Evolutionary conservation across 768 basidiomycete species (phyloP).

Genomic region (Inosperma sp.): DNA sequence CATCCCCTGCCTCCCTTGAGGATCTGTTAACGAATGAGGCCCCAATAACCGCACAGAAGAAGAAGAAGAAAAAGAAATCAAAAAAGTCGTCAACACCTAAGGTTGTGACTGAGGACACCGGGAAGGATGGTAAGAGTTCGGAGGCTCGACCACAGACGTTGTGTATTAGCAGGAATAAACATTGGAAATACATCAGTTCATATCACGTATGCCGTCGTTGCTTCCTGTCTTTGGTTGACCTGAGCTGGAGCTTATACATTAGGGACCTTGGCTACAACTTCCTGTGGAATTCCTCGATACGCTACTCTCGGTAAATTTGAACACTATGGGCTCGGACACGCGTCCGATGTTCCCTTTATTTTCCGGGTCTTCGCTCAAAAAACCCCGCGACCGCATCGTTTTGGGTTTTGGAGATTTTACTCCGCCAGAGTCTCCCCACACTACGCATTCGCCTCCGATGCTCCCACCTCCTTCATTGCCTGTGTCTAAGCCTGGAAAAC

Average conservation of each 20-base stretch:
- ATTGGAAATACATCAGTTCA: conserved; percentile 91
- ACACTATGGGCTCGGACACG: conserved; percentile 57
- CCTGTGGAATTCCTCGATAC: conserved; percentile 84
- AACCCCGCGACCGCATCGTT: conserved; percentile 45
- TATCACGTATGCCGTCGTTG: conserved; percentile 62
- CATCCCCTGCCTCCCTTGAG: conserved; percentile 27
- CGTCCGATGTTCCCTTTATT: conserved; percentile 28
- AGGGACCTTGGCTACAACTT: conserved; percentile 92
- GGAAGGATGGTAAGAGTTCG: background rate
- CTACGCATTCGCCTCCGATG: conserved; percentile 25
- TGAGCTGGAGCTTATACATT: conserved; percentile 20
- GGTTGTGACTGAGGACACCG: conserved; percentile 24
- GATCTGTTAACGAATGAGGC: conserved; percentile 22
- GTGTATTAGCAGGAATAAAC: conserved; percentile 89
- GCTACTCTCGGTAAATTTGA: conserved; percentile 70
- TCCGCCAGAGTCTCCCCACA: conserved; percentile 43
- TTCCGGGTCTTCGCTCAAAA: conserved; percentile 13
- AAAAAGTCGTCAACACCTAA: conserved; percentile 42
- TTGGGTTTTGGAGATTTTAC: conserved; percentile 39
- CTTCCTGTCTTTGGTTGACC: conserved; percentile 11
- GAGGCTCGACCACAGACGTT: conserved; percentile 55
- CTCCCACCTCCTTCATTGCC: conserved; percentile 48
- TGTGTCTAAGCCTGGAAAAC: conserved; percentile 58
- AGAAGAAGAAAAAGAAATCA: conserved; percentile 67
- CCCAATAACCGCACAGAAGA: conserved; percentile 41